Base-by-base conservation (phyloP, 257 asterid species). In the Nemophila menziesii region DNA sequence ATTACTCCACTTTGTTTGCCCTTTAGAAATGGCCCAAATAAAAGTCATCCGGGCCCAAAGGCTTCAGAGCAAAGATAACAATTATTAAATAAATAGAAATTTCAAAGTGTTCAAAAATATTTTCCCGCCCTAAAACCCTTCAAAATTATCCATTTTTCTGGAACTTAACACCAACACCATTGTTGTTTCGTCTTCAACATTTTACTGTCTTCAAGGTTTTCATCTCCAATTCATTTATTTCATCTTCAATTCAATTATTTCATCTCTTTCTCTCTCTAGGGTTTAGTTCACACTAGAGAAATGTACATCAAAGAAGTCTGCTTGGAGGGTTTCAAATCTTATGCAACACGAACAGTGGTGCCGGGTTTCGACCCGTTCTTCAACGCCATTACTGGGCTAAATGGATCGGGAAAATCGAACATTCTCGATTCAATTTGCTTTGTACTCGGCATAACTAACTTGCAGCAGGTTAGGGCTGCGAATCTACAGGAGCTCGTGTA, bases 391-490 rank as follows among this genome's bases (percentile, higher is more conserved):
- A 90, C 98, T 1, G 98, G 96, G 14, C 60, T 90, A 23, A 90
- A 90, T 22, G 98, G 98, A 49, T 90, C 98, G 8, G 96, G 98
- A 16, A 90, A 90, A 50, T 90, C 98, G 27, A 90, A 90, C 71
- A 90, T 90, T 39, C 90, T 90, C 66, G 96, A 90, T 51, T 90
- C 98, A 19, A 90, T 90, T 51, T 90, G 98, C 77, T 90, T 90
- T 20, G 98, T 90, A 34, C 44, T 90, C 62, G 98, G 98, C 10
- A 85, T 90, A 58, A 90, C 96, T 42, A 90, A 90, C 71, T 63
- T 90, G 86, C 96, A 85, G 67, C 98, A 90, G 71, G 98, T 85
- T 71, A 76, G 96, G 83, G 96, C 96, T 73, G 67, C 99, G 26
- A 90, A 90, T 61, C 60, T 90, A 56, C 99, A 90, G 78, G 99